Evolutionary conservation across 2,329 filamentous ascomycete genomes (phyloP).

Genomic region (Beauveria pseudobassiana): DNA sequence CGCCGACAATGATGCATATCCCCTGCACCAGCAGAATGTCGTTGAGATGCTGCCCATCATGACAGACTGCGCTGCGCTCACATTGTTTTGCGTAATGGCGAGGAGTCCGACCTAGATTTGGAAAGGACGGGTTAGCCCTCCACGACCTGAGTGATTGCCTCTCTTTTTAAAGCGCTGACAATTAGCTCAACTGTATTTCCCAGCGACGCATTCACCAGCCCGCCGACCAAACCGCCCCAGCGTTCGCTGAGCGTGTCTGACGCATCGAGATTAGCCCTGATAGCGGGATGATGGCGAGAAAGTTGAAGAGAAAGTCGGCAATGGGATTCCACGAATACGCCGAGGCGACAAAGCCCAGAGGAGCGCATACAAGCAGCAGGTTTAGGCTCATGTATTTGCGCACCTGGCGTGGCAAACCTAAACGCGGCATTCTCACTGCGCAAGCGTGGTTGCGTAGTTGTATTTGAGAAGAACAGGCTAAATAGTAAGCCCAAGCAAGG

Average conservation of each 20-base stretch:
- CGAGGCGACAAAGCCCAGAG: constrained; percentile 11
- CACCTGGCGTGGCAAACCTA: neutral
- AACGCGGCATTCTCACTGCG: neutral
- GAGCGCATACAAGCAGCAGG: constrained; percentile 11
- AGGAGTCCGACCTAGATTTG: constrained; percentile 11
- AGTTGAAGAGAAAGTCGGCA: constrained; percentile 9
- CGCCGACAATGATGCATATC: constrained; percentile 14
- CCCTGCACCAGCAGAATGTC: constrained; percentile 16
- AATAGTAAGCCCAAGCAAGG: neutral
- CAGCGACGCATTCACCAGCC: constrained; percentile 15
- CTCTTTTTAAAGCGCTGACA: neutral
- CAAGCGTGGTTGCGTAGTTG: neutral
- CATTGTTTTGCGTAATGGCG: constrained; percentile 13
- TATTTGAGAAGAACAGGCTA: neutral
- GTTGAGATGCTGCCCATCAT: constrained; percentile 16
- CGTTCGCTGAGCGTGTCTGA: constrained; percentile 13
- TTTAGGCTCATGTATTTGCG: neutral
- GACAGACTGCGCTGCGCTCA: constrained; percentile 13
- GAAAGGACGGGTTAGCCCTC: neutral
- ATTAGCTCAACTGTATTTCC: constrained; percentile 15
- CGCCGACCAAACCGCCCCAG: constrained; percentile 12
- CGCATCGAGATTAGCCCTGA: constrained; percentile 13
- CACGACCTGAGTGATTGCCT: too few relatives aligned
- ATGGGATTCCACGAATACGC: constrained; percentile 8
- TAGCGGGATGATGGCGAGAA: constrained; percentile 14